Evolutionary conservation across 2,329 filamentous ascomycete species (phyloP).

Genomic region (Aspergillus carbonarius): DNA sequence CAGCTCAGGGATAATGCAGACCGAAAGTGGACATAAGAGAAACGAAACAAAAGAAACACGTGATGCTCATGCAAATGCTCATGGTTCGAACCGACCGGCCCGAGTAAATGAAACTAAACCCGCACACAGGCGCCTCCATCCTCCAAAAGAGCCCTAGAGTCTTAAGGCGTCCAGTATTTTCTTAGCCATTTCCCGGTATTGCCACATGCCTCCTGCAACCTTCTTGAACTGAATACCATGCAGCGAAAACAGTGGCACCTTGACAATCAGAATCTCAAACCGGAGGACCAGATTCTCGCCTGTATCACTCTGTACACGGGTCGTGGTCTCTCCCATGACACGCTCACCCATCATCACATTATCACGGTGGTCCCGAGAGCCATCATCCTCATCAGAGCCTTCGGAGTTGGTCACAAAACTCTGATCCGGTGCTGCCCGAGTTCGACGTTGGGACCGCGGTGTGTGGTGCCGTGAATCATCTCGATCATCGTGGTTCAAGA

Average conservation of each 20-base stretch:
- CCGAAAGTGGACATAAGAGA: constrained; percentile 17
- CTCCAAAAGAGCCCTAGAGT: constrained; percentile 53
- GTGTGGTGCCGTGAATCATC: constrained; percentile 56
- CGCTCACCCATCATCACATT: constrained; percentile 53
- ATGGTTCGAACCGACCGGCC: constrained; percentile 20
- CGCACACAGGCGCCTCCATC: constrained; percentile 3
- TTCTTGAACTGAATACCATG: constrained; percentile 99
- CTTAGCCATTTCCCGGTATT: constrained; percentile 98
- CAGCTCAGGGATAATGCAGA: constrained; percentile 22
- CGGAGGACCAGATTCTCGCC: constrained; percentile 79
- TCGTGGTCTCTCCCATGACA: constrained; percentile 82
- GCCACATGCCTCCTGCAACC: constrained; percentile 92
- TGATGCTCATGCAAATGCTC: constrained; percentile 30
- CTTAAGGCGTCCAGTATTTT: constrained; percentile 85
- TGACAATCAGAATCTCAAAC: constrained; percentile 97
- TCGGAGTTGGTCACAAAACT: constrained; percentile 85
- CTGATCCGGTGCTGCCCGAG: constrained; percentile 57
- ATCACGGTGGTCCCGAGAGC: constrained; percentile 36
- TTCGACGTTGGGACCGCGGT: constrained; percentile 45
- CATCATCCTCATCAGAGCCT: constrained; percentile 73
- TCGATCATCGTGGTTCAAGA: constrained; percentile 65
- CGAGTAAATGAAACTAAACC: constrained; percentile 16
- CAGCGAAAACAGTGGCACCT: constrained; percentile 86
- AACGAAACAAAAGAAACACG: constrained; percentile 21
- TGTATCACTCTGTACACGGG: constrained; percentile 85